Percentiles rank a stretch among this genome's conserved stretches.
Evolutionary conservation across 805 yeast genomes (phyloP).

Genomic region (Saccharomycopsis babjevae): DNA sequence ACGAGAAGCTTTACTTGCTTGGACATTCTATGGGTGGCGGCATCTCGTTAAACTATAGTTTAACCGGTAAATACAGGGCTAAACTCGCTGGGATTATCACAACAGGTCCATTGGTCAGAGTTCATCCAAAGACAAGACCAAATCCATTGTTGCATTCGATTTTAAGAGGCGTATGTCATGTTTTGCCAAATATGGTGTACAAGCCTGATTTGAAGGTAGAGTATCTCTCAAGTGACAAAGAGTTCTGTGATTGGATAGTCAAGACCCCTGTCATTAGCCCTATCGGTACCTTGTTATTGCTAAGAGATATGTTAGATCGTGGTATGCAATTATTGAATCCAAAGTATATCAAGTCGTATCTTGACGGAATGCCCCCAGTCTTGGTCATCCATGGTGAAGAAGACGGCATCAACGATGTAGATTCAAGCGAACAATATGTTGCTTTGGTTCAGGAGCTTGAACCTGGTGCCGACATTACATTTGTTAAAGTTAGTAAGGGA

Average conservation of each 20-base stretch:
- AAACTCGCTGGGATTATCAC: constrained; percentile 38
- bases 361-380: constrained; percentile 34
- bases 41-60: constrained; percentile 50
- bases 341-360: constrained; percentile 22
- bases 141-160: constrained; percentile 31
- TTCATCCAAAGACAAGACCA: constrained; percentile 55
- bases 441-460: background rate
- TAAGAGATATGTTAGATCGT: constrained; percentile 50
- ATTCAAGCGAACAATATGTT: constrained; percentile 9
- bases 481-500: background rate
- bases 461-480: background rate
- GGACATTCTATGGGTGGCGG: constrained; percentile 87
- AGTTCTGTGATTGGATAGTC: constrained; percentile 36
- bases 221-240: constrained; percentile 41
- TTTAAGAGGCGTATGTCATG: constrained; percentile 32
- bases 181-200: constrained; percentile 40
- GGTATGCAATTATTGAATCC: constrained; percentile 43
- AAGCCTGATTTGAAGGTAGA: constrained; percentile 47
- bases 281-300: constrained; percentile 44
- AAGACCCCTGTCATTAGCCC: constrained; percentile 34
- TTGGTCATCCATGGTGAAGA: constrained; percentile 50
- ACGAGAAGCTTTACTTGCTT: constrained; percentile 38
- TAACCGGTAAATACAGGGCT: constrained; percentile 40
- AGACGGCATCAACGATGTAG: constrained; percentile 51
- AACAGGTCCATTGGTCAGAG: constrained; percentile 49